Base-by-base conservation (phyloP, 371 early-diverging fungal species). In the Batrachochytrium dendrobatidis region DNA sequence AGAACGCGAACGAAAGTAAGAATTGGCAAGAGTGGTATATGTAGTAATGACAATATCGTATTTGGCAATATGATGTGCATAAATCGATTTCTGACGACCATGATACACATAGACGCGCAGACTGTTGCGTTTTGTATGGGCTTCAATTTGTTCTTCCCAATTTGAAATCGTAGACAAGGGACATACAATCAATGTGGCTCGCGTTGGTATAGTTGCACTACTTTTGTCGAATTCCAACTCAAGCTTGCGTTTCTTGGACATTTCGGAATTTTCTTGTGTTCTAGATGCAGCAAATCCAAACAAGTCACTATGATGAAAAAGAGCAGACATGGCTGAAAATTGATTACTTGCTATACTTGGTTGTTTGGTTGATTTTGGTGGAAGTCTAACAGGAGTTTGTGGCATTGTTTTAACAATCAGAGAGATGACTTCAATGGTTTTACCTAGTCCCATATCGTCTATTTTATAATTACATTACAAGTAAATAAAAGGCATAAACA, bases 401-500 rank as follows among this genome's bases (percentile, higher is more conserved):
- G 72, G 57, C 25, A 46, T 61, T 22, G 56, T 53, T 30, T 22
- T 65, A 52, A 79, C 65, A 22, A 84, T 71, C 12, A 84, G 58
- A 0, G 83, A 71, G 29, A 84, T 80, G 15, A 81, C 62, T 48
- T 81, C 77, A 55, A 84, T 75, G 0, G 85, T 84, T 64, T 84
- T 84, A 15, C 85, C 85, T 20, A 84, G 58, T 2, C 85, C 85
- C 85, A 84, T 83, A 49, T 75, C 76, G 57, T 75, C 79, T 59
- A 30, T 12, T 10, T 7, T 12, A 24, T 31, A 12, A 22, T 1
- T 12, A 43, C n/a, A 60, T 15, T 34, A 22, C n/a, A 1, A 61
- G n/a, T 39, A n/a, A 12, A 39, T 39, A 12, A 54, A 18, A 12
- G 8, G 49, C 25, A 20, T 8, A 6, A 20, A 7, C 18, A 28